Evolutionary conservation across 2,329 filamentous ascomycete genomes (phyloP).

Genomic region (Diplodia scrobiculata): DNA sequence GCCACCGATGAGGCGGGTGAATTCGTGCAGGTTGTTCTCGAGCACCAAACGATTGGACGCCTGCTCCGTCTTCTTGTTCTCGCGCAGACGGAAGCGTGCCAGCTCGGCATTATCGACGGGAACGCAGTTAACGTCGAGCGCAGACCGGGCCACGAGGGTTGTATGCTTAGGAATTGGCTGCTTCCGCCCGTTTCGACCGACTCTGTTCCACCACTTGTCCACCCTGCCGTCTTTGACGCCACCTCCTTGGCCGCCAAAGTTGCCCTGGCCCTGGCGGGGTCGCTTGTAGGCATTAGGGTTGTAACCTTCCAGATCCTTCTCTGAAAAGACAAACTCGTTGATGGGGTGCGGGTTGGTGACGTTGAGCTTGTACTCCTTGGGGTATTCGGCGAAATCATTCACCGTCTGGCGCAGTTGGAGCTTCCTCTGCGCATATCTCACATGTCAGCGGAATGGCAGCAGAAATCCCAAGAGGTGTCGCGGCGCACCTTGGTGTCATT

Average conservation of each 20-base stretch:
- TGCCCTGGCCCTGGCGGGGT: conserved; percentile 33
- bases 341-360: conserved; percentile 66
- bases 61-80: conserved; percentile 23
- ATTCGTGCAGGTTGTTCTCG: conserved; percentile 23
- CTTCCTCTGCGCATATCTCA: conserved; percentile 20
- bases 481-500: conserved; percentile 25
- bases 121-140: conserved; percentile 54
- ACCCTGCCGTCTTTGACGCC: conserved; percentile 22
- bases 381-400: conserved; percentile 53
- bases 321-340: conserved; percentile 90
- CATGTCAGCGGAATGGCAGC: conserved; percentile 7
- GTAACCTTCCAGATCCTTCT: conserved; percentile 85
- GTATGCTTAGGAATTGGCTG: conserved; percentile 38
- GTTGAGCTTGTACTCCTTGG: conserved; percentile 83
- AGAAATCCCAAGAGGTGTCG: neutral
- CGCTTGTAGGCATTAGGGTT: conserved; percentile 44
- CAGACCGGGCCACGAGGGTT: conserved; percentile 60
- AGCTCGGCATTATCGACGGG: conserved; percentile 40
- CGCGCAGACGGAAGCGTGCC: conserved; percentile 10
- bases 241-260: conserved; percentile 31
- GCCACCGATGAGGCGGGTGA: conserved; percentile 24
- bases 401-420: conserved; percentile 29
- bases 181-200: conserved; percentile 11
- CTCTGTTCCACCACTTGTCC: conserved; percentile 18
- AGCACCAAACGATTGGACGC: conserved; percentile 23